Percentiles rank a stretch among this genome's conserved stretches.
phyloP scores from a whole-genome alignment of 495 filamentous ascomycete genomes.

The Immersiella caudata region DNA sequence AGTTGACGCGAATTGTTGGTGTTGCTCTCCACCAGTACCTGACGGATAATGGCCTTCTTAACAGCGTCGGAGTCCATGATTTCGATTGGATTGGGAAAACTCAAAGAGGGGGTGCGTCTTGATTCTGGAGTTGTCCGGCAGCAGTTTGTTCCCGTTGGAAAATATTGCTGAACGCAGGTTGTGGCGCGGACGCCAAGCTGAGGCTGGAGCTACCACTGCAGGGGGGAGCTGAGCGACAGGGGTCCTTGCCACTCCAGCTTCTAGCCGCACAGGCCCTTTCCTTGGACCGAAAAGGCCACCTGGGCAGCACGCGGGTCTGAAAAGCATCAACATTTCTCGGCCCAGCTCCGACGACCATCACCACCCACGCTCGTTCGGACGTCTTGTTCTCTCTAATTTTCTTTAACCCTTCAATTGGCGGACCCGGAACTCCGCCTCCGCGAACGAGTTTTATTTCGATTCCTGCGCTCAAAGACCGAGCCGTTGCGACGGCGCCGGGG shows the following conservation, averaged over 20 bases:
- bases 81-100: conserved; percentile 5
- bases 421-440: neutral
- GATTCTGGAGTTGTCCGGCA: neutral
- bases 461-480: conserved; percentile 9
- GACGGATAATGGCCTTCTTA: conserved; percentile 71
- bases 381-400: conserved; percentile 22
- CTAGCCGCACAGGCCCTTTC: conserved; percentile 24
- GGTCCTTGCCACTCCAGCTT: conserved; percentile 28
- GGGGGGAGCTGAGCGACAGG: conserved; percentile 25
- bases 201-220: neutral
- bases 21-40: conserved; percentile 74
- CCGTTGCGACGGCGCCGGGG: conserved; percentile 8
- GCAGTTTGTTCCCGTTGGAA: neutral
- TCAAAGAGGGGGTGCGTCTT: neutral
- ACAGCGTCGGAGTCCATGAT: conserved; percentile 49
- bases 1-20: conserved; percentile 73
- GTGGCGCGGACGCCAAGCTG: neutral
- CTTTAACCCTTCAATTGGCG: conserved; percentile 7
- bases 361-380: conserved; percentile 25
- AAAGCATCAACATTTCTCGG: conserved; percentile 14
- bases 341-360: conserved; percentile 12
- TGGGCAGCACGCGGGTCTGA: conserved; percentile 24
- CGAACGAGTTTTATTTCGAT: conserved; percentile 4
- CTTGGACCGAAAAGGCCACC: conserved; percentile 39
- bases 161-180: neutral